Conservation (phyloP, 805 yeast genomes). For the Candida ascalaphidarum region DNA sequence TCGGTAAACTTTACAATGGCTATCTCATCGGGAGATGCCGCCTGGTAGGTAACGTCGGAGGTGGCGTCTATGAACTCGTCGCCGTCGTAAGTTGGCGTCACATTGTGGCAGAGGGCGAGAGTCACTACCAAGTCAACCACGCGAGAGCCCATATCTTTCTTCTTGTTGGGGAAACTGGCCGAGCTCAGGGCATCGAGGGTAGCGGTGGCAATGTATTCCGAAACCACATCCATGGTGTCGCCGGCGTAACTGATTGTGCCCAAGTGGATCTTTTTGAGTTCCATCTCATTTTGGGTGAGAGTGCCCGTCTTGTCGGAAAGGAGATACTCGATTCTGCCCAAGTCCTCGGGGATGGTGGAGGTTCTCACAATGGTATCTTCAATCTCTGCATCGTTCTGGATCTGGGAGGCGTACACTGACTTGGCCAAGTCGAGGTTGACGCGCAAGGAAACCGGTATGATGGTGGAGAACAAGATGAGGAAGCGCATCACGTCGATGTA, state of each 20-base stretch:
- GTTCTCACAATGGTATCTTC: conserved; percentile 91
- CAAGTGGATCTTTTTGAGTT: conserved; percentile 81
- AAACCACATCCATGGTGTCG: conserved; percentile 85
- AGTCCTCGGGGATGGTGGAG: conserved; percentile 95
- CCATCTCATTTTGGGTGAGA: conserved; percentile 97
- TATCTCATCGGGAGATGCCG: conserved; percentile 97
- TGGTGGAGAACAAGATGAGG: conserved; percentile 84
- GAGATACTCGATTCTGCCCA: conserved; percentile 90
- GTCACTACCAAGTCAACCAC: conserved; percentile 78
- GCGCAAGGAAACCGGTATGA: conserved; percentile 91
- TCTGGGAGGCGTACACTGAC: conserved; percentile 91
- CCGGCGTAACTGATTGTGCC: conserved; percentile 91
- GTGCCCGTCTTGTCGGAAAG: conserved; percentile 96
- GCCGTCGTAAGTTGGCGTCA: conserved; percentile 77
- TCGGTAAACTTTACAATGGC: conserved; percentile 94
- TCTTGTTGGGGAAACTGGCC: conserved; percentile 23
- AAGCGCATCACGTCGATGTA: conserved; percentile 86
- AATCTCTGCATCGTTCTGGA: conserved; percentile 77
- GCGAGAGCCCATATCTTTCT: conserved; percentile 61
- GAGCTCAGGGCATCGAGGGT: conserved; percentile 11
- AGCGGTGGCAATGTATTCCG: conserved; percentile 49
- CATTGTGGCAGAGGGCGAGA: conserved; percentile 93
- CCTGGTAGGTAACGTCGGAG: conserved; percentile 62
- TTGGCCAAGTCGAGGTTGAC: conserved; percentile 94
- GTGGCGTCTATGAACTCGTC: conserved; percentile 54